Conservation (phyloP, 2,329 filamentous ascomycete species). For the Colletotrichum sp. region DNA sequence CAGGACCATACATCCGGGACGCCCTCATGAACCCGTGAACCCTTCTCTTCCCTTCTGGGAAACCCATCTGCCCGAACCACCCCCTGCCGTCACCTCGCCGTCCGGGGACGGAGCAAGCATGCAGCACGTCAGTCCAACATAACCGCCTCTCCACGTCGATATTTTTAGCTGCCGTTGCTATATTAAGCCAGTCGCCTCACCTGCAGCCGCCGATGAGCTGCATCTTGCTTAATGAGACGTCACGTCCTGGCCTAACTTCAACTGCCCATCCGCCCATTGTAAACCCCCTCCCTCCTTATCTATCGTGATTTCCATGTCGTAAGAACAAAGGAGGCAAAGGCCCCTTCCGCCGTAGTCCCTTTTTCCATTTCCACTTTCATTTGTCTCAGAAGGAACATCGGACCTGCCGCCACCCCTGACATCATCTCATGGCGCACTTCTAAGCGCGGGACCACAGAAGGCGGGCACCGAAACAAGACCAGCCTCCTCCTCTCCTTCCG, state of each 20-base stretch:
- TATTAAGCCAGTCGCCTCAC: conserved; percentile 40
- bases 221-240: conserved; percentile 38
- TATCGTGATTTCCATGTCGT: background rate
- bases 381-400: background rate
- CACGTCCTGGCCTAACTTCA: conserved; percentile 21
- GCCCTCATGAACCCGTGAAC: background rate
- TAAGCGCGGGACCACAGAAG: conserved; percentile 1
- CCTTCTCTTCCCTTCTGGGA: background rate
- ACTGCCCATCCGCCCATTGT: background rate
- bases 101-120: background rate
- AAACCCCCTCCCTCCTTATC: conserved; percentile 5
- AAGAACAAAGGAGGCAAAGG: background rate
- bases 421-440: background rate
- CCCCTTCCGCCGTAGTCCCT: background rate
- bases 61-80: background rate
- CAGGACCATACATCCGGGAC: conserved; percentile 2
- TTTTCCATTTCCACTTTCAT: background rate
- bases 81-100: background rate
- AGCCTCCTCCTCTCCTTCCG: background rate
- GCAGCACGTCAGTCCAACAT: conserved; percentile 1
- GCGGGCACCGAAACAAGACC: background rate
- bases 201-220: conserved; percentile 38
- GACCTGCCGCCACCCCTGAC: background rate
- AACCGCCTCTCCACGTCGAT: conserved; percentile 21
- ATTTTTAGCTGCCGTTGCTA: conserved; percentile 42